A percentile compares a stretch with the other conserved stretches of the same genome.
Conservation (phyloP, 805 yeast genomes). For the Monosporozyma yasuniensis region DNA sequence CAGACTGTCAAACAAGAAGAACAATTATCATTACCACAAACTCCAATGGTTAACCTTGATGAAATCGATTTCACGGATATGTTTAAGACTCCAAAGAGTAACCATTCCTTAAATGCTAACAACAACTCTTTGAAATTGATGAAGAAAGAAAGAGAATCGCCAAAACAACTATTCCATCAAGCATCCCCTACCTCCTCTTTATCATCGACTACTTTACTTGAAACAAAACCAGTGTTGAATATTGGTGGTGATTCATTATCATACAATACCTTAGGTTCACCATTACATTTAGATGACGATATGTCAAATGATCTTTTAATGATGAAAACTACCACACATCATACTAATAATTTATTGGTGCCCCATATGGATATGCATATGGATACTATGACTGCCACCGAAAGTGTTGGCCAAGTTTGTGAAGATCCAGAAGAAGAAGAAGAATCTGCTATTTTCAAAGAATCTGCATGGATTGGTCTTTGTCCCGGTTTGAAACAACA, state of each 20-base stretch:
- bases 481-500: conserved; percentile 1
- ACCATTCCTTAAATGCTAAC: neutral
- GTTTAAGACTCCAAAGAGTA: conserved; percentile 13
- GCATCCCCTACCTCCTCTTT: neutral
- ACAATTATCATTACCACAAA: neutral
- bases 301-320: neutral
- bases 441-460: conserved; percentile 4
- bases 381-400: neutral
- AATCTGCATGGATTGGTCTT: neutral
- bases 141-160: neutral
- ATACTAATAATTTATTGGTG: neutral
- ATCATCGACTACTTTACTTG: neutral
- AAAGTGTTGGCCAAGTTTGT: neutral
- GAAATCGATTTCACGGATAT: conserved; percentile 30
- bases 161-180: neutral
- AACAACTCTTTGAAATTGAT: neutral
- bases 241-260: neutral
- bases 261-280: neutral
- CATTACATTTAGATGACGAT: neutral
- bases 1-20: neutral
- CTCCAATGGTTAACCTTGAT: conserved; percentile 12
- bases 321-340: neutral
- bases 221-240: neutral
- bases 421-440: neutral
- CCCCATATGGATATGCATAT: neutral